Evolutionary conservation across 2,329 filamentous ascomycete species (phyloP).

Genomic region (Anisogramma anomala): DNA sequence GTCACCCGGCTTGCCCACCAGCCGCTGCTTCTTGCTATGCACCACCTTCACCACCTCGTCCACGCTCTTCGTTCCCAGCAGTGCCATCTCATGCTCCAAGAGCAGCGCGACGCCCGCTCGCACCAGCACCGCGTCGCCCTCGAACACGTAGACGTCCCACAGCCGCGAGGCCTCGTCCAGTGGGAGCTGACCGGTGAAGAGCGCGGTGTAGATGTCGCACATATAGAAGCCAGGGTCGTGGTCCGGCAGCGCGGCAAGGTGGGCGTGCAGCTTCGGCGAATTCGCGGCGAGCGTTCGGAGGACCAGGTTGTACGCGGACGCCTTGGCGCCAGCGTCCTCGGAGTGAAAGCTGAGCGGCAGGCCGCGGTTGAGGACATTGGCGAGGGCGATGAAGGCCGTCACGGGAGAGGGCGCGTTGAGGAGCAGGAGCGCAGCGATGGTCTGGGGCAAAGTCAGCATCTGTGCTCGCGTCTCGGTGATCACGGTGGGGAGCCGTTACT

Average conservation of each 20-base stretch:
- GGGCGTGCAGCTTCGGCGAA: constrained; percentile 49
- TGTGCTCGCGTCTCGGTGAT: constrained; percentile 14
- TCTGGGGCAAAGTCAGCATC: constrained; percentile 31
- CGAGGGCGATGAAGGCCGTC: constrained; percentile 57
- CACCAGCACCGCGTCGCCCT: constrained; percentile 62
- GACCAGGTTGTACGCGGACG: constrained; percentile 57
- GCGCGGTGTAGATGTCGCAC: constrained; percentile 45
- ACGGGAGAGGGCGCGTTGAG: constrained; percentile 56
- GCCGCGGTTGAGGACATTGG: constrained; percentile 67
- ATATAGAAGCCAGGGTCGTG: constrained; percentile 44
- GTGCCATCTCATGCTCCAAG: constrained; percentile 37
- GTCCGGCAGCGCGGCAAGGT: constrained; percentile 43
- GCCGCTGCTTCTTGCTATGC: constrained; percentile 23
- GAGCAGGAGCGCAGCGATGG: constrained; percentile 60
- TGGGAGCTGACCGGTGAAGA: constrained; percentile 52
- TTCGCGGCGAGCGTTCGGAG: constrained; percentile 56
- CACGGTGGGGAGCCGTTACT: constrained; percentile 25
- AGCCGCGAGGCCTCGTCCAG: constrained; percentile 61
- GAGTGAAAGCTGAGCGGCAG: constrained; percentile 66
- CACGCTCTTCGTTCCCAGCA: constrained; percentile 35
- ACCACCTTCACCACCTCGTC: constrained; percentile 33
- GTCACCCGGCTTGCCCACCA: constrained; percentile 32
- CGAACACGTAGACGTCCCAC: constrained; percentile 76
- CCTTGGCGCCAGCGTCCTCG: constrained; percentile 55
- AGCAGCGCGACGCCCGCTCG: constrained; percentile 60